phyloP scores from a whole-genome alignment of 352 stramenopile genomes.

The Stramenopiles sp. region DNA sequence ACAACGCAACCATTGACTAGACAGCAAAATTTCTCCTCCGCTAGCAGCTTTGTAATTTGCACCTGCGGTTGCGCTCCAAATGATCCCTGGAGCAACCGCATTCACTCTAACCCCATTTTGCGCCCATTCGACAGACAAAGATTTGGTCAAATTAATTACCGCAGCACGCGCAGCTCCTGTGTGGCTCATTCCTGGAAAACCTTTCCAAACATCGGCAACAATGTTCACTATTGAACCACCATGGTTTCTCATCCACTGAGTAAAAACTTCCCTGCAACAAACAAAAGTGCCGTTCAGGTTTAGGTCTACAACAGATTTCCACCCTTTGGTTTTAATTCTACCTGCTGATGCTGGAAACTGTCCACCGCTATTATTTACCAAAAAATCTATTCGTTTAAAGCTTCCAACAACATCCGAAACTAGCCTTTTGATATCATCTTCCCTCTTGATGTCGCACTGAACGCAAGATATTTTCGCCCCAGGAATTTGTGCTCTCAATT shows the following conservation, averaged over 20 bases:
- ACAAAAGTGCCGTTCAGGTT: neutral
- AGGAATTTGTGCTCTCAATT: neutral
- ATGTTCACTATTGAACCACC: neutral
- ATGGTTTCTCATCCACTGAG: neutral
- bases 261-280: neutral
- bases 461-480: neutral
- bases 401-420: neutral
- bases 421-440: neutral
- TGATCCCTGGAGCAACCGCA: constrained; percentile 47
- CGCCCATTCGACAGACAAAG: constrained; percentile 54
- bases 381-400: neutral
- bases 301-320: neutral
- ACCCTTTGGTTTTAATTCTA: neutral
- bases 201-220: neutral
- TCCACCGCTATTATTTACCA: neutral
- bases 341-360: neutral
- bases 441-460: neutral
- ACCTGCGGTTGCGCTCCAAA: constrained; percentile 51
- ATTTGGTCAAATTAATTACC: constrained; percentile 55
- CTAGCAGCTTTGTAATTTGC: constrained; percentile 22
- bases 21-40: neutral
- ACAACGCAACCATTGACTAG: neutral
- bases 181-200: neutral
- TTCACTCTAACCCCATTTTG: constrained; percentile 65
- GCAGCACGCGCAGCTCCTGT: constrained; percentile 35